Base-by-base conservation (phyloP, 331 rosid species). In the Quercus lobata region DNA sequence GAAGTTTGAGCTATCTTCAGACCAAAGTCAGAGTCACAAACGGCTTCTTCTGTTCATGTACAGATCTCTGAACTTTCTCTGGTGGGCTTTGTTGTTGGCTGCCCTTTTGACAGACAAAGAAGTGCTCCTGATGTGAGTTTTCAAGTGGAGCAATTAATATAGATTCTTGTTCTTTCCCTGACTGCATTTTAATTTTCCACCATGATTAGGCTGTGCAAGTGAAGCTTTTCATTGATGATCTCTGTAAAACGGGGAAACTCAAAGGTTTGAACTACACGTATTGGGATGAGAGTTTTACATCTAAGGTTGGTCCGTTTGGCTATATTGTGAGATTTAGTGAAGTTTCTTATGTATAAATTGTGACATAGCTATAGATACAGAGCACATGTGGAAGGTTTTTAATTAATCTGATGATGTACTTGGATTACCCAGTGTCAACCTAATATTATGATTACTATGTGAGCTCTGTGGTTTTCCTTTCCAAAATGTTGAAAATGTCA, bases 211-310 rank as follows among this genome's bases (percentile, higher is more conserved):
- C 87, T 82, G 66, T 72, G 49, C 87, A 32, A 62, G 93, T 93
- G 85, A 93, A 93, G 82, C 53, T 84, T 76, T 88, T 95, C 71
- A 61, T 90, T 18, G 86, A 90, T 49, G 90, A 85, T 63, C 98
- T 93, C 56, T 44, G 81, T 57, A 58, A 56, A 78, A 91, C 97
- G 12, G 77, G 79, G 63, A 84, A 68, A 81, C 88, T 95, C 54
- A 76, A 85, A 82, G 96, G 88, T 32, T 27, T 91, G 8, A 83
- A 71, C 10, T 95, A 91, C 56, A 90, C 98, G 3, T 95, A 70
- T 76, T 95, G 99, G 98, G 92, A 93, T n/a, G 98, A 95, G 84
- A 53, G 87, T 78, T 93, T 75, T 87, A 88, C 97, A 18, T 93
- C 99, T 54, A 90, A 91, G 96, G 99, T 93, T 57, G 11, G 80